Evolutionary conservation across 148 eudicot species (phyloP).

Genomic region (Euryodendron excelsum): DNA sequence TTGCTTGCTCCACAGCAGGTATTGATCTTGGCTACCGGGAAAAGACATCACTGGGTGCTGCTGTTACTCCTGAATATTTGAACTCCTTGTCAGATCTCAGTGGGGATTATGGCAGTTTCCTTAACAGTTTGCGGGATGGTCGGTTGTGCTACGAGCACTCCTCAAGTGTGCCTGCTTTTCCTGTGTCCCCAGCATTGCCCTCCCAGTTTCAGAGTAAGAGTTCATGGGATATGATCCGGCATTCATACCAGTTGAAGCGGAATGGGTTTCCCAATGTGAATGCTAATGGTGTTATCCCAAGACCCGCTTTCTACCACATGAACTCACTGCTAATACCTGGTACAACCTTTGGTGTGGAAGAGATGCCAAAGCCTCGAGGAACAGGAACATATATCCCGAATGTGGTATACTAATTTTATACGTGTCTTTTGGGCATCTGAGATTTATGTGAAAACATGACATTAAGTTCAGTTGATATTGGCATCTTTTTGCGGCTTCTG

Average conservation of each 20-base stretch:
- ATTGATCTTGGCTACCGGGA: constrained; percentile 2
- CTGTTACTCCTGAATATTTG: constrained; percentile 10
- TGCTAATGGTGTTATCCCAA: constrained; percentile 48
- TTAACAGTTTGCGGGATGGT: constrained; percentile 49
- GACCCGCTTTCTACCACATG: constrained; percentile 41
- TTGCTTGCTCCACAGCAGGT: not conserved
- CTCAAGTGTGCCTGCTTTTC: constrained; percentile 30
- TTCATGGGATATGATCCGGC: constrained; percentile 42
- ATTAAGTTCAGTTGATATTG: not conserved
- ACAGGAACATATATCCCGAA: constrained; percentile 79
- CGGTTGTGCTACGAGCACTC: constrained; percentile 47
- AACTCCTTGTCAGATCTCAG: constrained; percentile 50
- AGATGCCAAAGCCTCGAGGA: constrained; percentile 62
- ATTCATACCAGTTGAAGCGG: constrained; percentile 35
- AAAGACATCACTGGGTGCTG: not conserved
- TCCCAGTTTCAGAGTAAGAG: constrained; percentile 42
- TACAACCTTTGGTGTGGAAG: constrained; percentile 46
- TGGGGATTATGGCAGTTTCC: constrained; percentile 62
- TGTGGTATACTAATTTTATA: constrained; percentile 42
- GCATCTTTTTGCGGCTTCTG: not conserved
- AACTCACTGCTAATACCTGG: constrained; percentile 40
- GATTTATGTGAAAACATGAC: constrained; percentile 1
- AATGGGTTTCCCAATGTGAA: constrained; percentile 47
- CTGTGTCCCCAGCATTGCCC: constrained; percentile 31
- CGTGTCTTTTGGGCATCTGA: not conserved